Evolutionary conservation across 192 early-diverging fungal species (phyloP).

Genomic region (Thamnidium elegans): DNA sequence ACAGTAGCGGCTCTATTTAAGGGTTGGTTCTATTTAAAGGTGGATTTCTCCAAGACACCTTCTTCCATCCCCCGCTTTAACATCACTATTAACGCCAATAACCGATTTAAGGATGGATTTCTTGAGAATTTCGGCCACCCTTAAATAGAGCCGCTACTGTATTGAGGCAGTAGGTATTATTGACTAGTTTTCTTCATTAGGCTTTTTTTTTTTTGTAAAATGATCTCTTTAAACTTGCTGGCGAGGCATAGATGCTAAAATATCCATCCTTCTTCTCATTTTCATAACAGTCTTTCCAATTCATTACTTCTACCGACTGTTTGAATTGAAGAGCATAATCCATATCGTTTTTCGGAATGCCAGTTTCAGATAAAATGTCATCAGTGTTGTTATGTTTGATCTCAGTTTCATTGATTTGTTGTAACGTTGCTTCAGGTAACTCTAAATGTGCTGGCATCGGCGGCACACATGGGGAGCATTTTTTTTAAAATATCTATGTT

Average conservation of each 20-base stretch:
- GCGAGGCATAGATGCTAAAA: not conserved
- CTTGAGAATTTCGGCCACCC: too few species aligned
- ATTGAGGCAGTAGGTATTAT: slow-evolving; percentile 1
- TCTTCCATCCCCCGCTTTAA: too few species aligned
- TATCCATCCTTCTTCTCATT: slow-evolving; percentile 1
- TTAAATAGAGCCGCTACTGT: too few species aligned
- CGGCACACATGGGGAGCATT: not conserved
- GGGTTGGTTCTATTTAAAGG: too few species aligned
- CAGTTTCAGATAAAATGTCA: not conserved
- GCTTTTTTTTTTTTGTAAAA: slow-evolving; percentile 2
- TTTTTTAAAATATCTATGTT: slow-evolving; percentile 3
- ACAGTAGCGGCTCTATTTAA: too few species aligned
- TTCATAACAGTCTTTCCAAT: not conserved
- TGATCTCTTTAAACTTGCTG: slow-evolving; percentile 1
- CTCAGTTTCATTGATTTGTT: not conserved
- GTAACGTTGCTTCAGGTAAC: not conserved
- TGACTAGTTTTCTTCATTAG: not conserved
- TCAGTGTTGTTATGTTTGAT: not conserved
- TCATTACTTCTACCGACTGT: not conserved
- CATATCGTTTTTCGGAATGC: not conserved
- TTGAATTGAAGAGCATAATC: not conserved
- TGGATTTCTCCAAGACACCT: too few species aligned
- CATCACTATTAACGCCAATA: too few species aligned
- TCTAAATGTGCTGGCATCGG: not conserved
- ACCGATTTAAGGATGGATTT: too few species aligned